Evolutionary conservation across 495 filamentous ascomycete genomes (phyloP).

Genomic region (Tuber brumale): DNA sequence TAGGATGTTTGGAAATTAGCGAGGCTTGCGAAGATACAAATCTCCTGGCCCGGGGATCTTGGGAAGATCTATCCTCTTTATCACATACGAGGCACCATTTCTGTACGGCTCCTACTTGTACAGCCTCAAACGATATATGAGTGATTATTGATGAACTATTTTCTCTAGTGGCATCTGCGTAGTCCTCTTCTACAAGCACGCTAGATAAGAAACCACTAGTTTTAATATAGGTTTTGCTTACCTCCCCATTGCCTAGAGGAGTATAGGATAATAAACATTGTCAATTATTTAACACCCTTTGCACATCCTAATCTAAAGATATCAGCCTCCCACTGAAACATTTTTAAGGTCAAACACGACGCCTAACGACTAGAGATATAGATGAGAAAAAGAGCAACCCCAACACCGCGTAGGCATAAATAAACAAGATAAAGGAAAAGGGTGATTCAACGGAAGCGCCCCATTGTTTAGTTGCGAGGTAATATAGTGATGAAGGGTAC

Average conservation of each 20-base stretch:
- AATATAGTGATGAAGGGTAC: not conserved
- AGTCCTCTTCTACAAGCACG: not conserved
- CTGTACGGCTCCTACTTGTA: not conserved
- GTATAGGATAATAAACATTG: not conserved
- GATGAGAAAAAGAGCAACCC: not conserved
- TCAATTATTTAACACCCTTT: not conserved
- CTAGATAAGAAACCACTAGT: not conserved
- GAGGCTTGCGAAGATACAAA: not conserved
- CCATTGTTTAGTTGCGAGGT: not conserved
- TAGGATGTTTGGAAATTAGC: not conserved
- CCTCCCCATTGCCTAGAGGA: not conserved
- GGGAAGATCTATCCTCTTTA: not conserved
- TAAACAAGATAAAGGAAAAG: not conserved
- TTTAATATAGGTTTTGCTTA: not conserved
- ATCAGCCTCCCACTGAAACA: not conserved
- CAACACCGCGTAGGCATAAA: not conserved
- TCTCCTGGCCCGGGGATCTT: not conserved
- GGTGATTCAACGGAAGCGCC: not conserved
- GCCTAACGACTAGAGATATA: not conserved
- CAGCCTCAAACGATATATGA: not conserved
- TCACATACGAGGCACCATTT: not conserved
- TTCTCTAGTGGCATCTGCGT: not conserved
- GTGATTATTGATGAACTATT: not conserved
- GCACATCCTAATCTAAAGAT: not conserved
- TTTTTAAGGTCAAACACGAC: constrained; percentile 1